These are phyloP conservation scores for Ogataea nitratoaversa DNA, from an alignment of 805 yeast species.

Conservation along the genomic window DNA sequence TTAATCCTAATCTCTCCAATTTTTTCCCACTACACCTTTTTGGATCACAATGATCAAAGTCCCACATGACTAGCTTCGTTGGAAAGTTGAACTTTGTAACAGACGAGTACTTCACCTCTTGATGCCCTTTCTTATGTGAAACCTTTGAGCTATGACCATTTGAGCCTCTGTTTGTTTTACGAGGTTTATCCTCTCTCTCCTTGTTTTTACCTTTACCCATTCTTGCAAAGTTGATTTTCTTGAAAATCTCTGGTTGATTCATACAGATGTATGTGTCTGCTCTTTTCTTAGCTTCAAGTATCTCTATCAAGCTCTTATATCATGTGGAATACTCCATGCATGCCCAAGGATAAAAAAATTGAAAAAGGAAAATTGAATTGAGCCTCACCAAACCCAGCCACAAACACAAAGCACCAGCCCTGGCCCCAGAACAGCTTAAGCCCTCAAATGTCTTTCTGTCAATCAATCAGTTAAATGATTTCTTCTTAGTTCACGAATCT, in stretches of 20 bases:
- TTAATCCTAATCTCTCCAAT: conserved; percentile 81
- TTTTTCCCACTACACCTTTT: conserved; percentile 96
- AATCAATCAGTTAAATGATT: too few relatives aligned
- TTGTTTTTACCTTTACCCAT: conserved; percentile 56
- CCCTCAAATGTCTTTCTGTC: too few relatives aligned
- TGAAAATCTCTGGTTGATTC: not conserved
- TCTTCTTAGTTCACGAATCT: too few relatives aligned
- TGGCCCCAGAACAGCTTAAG: too few relatives aligned
- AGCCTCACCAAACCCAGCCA: too few relatives aligned
- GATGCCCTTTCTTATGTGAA: conserved; percentile 38
- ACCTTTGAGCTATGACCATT: conserved; percentile 56
- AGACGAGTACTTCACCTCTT: conserved; percentile 24
- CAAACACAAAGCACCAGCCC: too few relatives aligned
- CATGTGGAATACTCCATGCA: too few relatives aligned
- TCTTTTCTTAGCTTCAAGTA: too few relatives aligned
- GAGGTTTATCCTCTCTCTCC: conserved; percentile 35
- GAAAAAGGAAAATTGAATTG: too few relatives aligned
- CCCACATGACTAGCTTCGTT: conserved; percentile 96
- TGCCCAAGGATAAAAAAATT: too few relatives aligned
- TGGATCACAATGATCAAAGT: conserved; percentile 97
- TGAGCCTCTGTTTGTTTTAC: conserved; percentile 37
- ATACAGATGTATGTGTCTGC: too few relatives aligned
- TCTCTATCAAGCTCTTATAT: too few relatives aligned
- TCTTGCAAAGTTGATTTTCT: not conserved
- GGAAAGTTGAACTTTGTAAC: conserved; percentile 48